phyloP scores from a whole-genome alignment of 2,329 filamentous ascomycete species.

The Paecilomyces fulvus region DNA sequence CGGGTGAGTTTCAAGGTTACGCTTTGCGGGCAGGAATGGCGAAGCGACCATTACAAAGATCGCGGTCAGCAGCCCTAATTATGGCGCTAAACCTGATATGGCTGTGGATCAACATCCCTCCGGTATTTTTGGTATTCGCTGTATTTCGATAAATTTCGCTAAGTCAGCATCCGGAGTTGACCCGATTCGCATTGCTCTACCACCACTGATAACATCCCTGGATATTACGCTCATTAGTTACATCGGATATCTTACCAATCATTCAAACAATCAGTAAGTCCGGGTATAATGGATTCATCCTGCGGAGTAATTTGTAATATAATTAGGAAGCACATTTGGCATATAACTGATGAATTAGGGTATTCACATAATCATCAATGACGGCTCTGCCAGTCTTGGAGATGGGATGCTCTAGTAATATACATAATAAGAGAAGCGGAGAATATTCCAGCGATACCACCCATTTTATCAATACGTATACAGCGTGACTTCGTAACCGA shows the following conservation, averaged over 20 bases:
- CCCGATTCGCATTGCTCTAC: neutral
- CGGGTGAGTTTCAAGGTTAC: neutral
- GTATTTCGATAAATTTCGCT: neutral
- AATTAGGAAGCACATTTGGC: too few relatives aligned
- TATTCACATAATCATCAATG: neutral
- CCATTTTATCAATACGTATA: neutral
- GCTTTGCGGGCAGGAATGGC: neutral
- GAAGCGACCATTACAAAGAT: slow-evolving; percentile 17
- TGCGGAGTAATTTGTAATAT: too few relatives aligned
- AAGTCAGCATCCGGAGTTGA: neutral
- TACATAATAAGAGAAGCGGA: neutral
- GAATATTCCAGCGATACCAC: neutral
- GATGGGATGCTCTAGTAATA: neutral
- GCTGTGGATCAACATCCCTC: neutral
- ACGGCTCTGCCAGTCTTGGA: neutral
- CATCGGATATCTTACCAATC: neutral
- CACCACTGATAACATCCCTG: neutral
- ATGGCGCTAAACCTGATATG: neutral
- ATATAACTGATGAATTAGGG: neutral
- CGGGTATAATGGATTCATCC: too few relatives aligned
- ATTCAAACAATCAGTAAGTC: neutral
- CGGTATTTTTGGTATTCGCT: neutral
- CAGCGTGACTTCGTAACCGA: neutral
- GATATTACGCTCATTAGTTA: neutral
- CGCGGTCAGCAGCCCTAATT: slow-evolving; percentile 14